Percentiles rank a stretch among this genome's conserved stretches.
Evolutionary conservation across 345 rosid species (phyloP).

Genomic region (Bruguiera sexangula): DNA sequence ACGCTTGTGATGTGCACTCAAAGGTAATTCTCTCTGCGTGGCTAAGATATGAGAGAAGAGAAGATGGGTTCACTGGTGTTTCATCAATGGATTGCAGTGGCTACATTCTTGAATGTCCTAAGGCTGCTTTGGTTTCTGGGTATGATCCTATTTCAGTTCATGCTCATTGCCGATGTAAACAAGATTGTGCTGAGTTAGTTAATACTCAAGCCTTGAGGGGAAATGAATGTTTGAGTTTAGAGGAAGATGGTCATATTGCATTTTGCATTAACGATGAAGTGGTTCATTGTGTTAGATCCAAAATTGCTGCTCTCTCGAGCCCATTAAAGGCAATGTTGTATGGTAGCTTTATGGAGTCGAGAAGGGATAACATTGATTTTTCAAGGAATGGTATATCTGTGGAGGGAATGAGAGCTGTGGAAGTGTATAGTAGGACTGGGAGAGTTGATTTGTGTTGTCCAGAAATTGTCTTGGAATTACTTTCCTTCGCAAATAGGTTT

Average conservation of each 20-base stretch:
- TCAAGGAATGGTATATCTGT: conserved; percentile 54
- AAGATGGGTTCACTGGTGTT: conserved; percentile 55
- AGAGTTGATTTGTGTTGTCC: conserved; percentile 56
- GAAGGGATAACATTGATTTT: conserved; percentile 51
- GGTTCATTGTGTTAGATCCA: conserved; percentile 50
- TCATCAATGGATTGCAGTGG: conserved; percentile 53
- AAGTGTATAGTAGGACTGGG: conserved; percentile 62
- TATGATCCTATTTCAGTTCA: conserved; percentile 39
- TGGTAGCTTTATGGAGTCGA: conserved; percentile 72
- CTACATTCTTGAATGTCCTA: conserved; percentile 55
- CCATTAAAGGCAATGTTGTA: conserved; percentile 77
- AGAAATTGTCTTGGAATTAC: conserved; percentile 64
- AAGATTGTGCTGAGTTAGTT: conserved; percentile 12
- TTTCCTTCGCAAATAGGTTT: conserved; percentile 71
- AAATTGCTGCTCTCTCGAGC: conserved; percentile 68
- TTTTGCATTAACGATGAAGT: conserved; percentile 57
- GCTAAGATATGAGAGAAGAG: conserved; percentile 80
- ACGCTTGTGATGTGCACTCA: conserved; percentile 58
- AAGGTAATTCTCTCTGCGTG: conserved; percentile 76
- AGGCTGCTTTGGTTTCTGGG: conserved; percentile 45
- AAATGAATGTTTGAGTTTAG: conserved; percentile 33
- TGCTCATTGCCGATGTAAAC: conserved; percentile 41
- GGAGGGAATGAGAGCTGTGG: conserved; percentile 72
- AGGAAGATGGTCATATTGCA: conserved; percentile 43
- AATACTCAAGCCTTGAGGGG: conserved; percentile 6